A percentile compares a stretch with the other conserved stretches of the same genome.
Evolutionary conservation across 176 grass and related monocot species (phyloP).

Genomic region (maize (Zea mays)): Zm-B73-REFERENCE-NAM-5.0 NC_050096.1:229605501-229606000

Average conservation of each 20-base stretch:
- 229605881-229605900: not conserved
- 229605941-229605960: not conserved
- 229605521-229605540: no score
- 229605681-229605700: slow-evolving; percentile 2
- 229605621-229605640: not conserved
- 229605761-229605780: not conserved
- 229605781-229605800: not conserved
- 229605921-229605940: not conserved
- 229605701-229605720: not conserved
- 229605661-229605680: not conserved
- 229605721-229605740: not conserved
- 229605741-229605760: not conserved
- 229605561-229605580: no score
- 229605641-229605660: not conserved
- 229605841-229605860: not conserved
- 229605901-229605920: not conserved
- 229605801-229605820: not conserved
- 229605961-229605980: not conserved
- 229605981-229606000: not conserved
- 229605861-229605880: not conserved
- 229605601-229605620: not conserved
- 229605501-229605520: no score
- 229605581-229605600: no score
- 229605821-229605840: not conserved
- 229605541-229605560: no score